Evolutionary conservation across 2,329 filamentous ascomycete species (phyloP), one percentile per base, ranked within the genome.

Genomic region (Trichophyton mentagrophytes): DNA sequence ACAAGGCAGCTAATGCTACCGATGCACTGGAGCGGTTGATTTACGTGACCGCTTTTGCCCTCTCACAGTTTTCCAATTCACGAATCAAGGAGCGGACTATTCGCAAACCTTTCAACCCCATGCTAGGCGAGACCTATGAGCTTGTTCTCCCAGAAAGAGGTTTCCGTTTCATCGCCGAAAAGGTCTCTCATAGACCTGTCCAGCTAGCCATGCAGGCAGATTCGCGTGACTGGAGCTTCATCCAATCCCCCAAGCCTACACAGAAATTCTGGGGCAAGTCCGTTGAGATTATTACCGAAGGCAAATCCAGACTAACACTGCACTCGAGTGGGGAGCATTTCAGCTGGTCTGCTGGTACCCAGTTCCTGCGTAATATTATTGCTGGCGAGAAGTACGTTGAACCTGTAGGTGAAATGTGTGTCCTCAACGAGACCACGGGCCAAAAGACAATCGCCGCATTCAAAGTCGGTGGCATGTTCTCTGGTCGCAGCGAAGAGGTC

Each of bases 191-290:
- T 72, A 86, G 93, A 3, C 93, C 93, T 0, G 89, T 99, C 13
- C 85, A 91, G 64, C 84, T 97, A 69, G 93, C 93, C 4, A 92
- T 91, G 77, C 91, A 97, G 72, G 93, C 92, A 3, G 93, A 99
- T 72, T 85, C 88, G 44, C 81, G 84, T 44, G 79, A 82, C 61
- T 99, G 93, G 93, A 90, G 87, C 1, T 86, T 96, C 64, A 81
- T 89, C 0, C 93, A 97, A 71, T 89, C 87, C 3, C 89, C 93
- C 0, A 86, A 88, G 61, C 93, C 93, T 0, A 87, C 87, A 22
- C 92, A 99, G 71, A 97, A 97, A 71, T 99, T 99, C 77, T 97
- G 93, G 93, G 93, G 93, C 61, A 97, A 97, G 77, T 92, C 87
- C 60, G 90, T 90, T 2, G 93, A 99, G 73, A 84, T 99, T 64